phyloP scores from a whole-genome alignment of 176 grass and related monocot species.

The Carex kokanica region DNA sequence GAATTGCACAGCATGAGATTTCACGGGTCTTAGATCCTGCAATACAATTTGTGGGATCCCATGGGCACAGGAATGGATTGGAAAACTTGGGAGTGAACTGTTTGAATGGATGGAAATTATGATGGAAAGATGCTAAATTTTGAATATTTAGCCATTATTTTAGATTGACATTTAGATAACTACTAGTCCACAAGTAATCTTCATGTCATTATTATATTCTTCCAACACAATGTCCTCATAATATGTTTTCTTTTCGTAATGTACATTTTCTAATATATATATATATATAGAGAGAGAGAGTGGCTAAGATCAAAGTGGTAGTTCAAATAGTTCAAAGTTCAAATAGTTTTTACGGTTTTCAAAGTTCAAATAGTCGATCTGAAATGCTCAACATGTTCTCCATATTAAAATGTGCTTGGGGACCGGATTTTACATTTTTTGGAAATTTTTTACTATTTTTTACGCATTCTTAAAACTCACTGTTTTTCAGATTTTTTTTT shows the following conservation, averaged over 20 bases:
- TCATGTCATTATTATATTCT: neutral
- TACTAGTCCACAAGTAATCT: conserved; percentile 4
- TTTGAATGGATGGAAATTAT: neutral
- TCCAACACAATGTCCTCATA: neutral
- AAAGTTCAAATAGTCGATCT: too few species aligned
- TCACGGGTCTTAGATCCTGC: neutral
- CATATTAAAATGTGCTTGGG: too few species aligned
- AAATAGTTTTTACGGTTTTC: too few species aligned
- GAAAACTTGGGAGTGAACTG: neutral
- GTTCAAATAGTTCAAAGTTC: too few species aligned
- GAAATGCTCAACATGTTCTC: too few species aligned
- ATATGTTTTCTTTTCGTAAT: neutral
- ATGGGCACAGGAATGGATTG: neutral
- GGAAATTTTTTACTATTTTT: too few species aligned
- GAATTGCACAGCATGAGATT: neutral
- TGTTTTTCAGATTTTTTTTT: too few species aligned
- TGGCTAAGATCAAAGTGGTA: too few species aligned
- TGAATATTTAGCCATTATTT: neutral
- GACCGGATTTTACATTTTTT: too few species aligned
- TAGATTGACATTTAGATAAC: conserved; percentile 3
- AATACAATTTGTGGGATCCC: neutral
- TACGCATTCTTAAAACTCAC: too few species aligned
- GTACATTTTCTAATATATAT: neutral
- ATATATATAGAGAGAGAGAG: too few species aligned
- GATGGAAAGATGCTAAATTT: neutral